Evolutionary conservation across 257 asterid genomes (phyloP), one percentile per base, ranked within the genome.

Genomic region (Cruciata laevipes): DNA sequence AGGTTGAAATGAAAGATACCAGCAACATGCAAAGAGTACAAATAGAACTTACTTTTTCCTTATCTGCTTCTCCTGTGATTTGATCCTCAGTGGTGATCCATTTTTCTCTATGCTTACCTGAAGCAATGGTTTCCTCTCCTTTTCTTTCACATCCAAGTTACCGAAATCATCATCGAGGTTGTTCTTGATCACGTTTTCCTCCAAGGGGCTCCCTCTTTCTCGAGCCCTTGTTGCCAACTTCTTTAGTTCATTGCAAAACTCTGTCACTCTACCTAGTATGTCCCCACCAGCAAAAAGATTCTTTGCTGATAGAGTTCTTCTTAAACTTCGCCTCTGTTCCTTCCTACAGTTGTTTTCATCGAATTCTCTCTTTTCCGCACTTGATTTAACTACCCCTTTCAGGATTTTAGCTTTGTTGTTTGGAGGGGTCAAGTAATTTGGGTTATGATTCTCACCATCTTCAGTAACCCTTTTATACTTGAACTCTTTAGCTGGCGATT

Each of bases 251-350:
- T 80, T 86, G 85, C 97, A 94, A 67, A 94, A 94, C 23, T 94
- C 99, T 0, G 95, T 76, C 9, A 94, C 91, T 79, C 87, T 91
- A 72, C 74, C 83, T 51, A 94, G 74, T 68, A 94, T 75, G 68
- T 88, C 96, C 24, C 95, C 87, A n/a, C 97, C 96, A 0, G 91
- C 80, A 80, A 94, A 94, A 75, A 90, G 78, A 74, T 90, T 90
- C 73, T 87, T 78, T 1, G 97, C 96, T 17, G 99, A 94, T 49
- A 84, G 63, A 23, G 97, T 90, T 74, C 95, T 88, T 78, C 77
- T 87, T 68, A 94, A 85, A 82, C 85, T 88, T 2, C 88, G 91
- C 23, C 76, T 82, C 66, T 76, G 84, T 61, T 74, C 79, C 59
- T 73, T 79, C 63, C 60, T 73, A 75, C 23, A 32, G 59, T 61